Evolutionary conservation across 2,329 filamentous ascomycete species (phyloP).

Genomic region (Neofusicoccum kwambonambiense): DNA sequence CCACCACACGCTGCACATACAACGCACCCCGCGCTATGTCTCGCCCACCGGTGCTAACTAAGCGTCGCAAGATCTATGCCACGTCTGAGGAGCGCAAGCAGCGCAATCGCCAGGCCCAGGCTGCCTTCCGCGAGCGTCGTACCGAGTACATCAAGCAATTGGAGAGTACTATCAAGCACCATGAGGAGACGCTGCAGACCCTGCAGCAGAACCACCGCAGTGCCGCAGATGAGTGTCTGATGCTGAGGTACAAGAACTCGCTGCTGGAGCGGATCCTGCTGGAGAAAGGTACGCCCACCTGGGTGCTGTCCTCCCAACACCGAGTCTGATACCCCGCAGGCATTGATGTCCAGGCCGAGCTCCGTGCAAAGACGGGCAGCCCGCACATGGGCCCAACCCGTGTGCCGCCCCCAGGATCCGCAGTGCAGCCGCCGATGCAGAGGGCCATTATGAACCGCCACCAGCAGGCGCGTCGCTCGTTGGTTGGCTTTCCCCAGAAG

Average conservation of each 20-base stretch:
- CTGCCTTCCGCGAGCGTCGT: slow-evolving; percentile 91
- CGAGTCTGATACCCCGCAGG: slow-evolving; percentile 50
- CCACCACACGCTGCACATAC: slow-evolving; percentile 21
- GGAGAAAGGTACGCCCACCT: slow-evolving; percentile 73
- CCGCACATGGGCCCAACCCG: slow-evolving; percentile 70
- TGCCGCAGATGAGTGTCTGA: slow-evolving; percentile 93
- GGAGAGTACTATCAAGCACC: slow-evolving; percentile 93
- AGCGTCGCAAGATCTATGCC: slow-evolving; percentile 78
- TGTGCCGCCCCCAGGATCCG: slow-evolving; percentile 57
- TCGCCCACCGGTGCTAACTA: slow-evolving; percentile 36
- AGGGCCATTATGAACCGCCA: slow-evolving; percentile 79
- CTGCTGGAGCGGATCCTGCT: slow-evolving; percentile 90
- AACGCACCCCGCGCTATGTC: slow-evolving; percentile 32
- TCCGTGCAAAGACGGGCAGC: slow-evolving; percentile 88
- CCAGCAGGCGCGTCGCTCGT: slow-evolving; percentile 65
- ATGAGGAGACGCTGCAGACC: slow-evolving; percentile 90
- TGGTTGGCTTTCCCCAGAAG: slow-evolving; percentile 74
- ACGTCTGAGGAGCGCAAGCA: slow-evolving; percentile 98
- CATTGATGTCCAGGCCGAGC: slow-evolving; percentile 95
- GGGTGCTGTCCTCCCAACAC: neutral
- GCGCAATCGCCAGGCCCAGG: slow-evolving; percentile 93
- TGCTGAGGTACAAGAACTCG: slow-evolving; percentile 98
- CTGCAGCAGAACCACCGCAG: slow-evolving; percentile 92
- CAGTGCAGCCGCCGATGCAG: slow-evolving; percentile 68
- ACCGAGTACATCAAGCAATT: slow-evolving; percentile 99